Percentiles rank a stretch among this genome's conserved stretches.
phyloP scores from a whole-genome alignment of 768 basidiomycete genomes.

The Phlegmacium glaucopus region DNA sequence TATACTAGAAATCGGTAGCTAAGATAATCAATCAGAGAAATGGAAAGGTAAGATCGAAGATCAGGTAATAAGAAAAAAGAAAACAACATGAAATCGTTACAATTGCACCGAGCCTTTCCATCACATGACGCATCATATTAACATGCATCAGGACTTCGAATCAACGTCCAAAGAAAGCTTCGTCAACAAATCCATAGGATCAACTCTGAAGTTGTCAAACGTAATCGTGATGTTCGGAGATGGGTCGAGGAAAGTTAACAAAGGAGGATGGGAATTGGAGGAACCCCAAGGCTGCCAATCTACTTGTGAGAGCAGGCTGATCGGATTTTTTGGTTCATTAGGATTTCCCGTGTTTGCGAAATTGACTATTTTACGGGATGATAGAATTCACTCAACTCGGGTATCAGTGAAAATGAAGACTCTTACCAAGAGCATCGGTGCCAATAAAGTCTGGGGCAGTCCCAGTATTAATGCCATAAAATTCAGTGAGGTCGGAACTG shows the following conservation, averaged over 20 bases:
- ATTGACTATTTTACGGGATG: constrained; percentile 5
- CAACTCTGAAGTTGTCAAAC: constrained; percentile 8
- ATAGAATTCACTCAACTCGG: too few relatives aligned
- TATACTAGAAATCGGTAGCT: too few relatives aligned
- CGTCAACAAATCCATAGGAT: constrained; percentile 1
- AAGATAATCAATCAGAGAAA: too few relatives aligned
- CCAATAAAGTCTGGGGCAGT: constrained; percentile 11
- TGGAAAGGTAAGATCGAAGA: too few relatives aligned
- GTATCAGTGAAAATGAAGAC: background rate
- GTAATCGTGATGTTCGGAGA: constrained; percentile 10
- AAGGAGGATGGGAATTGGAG: constrained; percentile 2
- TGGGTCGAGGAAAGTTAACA: constrained; percentile 13
- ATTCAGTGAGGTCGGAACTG: constrained; percentile 5
- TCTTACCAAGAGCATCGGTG: constrained; percentile 10
- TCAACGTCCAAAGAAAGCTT: background rate
- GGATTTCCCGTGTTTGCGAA: constrained; percentile 8
- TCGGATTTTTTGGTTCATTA: background rate
- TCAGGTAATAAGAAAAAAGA: too few relatives aligned
- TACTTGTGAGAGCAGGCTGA: constrained; percentile 3
- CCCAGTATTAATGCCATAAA: constrained; percentile 1
- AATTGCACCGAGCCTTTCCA: too few relatives aligned
- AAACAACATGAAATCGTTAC: too few relatives aligned
- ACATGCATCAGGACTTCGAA: too few relatives aligned
- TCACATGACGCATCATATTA: too few relatives aligned
- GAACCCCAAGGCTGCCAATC: constrained; percentile 5